Percentiles rank a stretch among this genome's conserved stretches.
Evolutionary conservation across 2,329 filamentous ascomycete genomes (phyloP).

Genomic region (Colletotrichum neosansevieriae): DNA sequence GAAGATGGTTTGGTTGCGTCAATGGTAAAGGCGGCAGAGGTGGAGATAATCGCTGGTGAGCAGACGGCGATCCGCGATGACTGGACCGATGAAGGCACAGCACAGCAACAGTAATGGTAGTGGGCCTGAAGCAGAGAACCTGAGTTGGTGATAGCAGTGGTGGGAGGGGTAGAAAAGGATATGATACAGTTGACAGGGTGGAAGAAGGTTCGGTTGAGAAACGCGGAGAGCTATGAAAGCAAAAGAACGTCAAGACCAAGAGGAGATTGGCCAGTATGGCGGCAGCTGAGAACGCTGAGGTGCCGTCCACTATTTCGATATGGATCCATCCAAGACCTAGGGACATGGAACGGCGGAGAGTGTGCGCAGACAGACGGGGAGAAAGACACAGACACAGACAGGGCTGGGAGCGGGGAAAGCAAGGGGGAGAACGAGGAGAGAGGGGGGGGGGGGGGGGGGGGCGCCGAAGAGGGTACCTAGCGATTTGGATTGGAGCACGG

Average conservation of each 20-base stretch:
- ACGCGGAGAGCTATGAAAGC: not conserved
- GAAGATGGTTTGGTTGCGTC: not conserved
- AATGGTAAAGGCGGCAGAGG: not conserved
- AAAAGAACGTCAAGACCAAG: not conserved
- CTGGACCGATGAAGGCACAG: no score
- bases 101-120: not conserved
- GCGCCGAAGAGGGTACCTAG: not conserved
- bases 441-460: no score
- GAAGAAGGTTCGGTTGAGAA: not conserved
- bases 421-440: no score
- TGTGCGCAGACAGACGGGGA: not conserved
- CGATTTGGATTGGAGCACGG: slow-evolving; percentile 14
- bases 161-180: slow-evolving; percentile 3
- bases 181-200: not conserved
- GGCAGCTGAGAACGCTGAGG: not conserved
- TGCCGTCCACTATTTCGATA: not conserved
- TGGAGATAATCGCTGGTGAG: not conserved
- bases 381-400: not conserved
- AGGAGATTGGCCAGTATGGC: slow-evolving; percentile 5
- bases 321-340: slow-evolving; percentile 8
- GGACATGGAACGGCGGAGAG: not conserved
- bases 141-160: not conserved
- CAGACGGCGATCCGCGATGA: no score
- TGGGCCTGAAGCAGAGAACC: not conserved
- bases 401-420: not conserved